Percentiles rank a stretch among this genome's conserved stretches.
phyloP scores from a whole-genome alignment of 2,329 filamentous ascomycete genomes.

The Phaeosphaeriaceae sp. region DNA sequence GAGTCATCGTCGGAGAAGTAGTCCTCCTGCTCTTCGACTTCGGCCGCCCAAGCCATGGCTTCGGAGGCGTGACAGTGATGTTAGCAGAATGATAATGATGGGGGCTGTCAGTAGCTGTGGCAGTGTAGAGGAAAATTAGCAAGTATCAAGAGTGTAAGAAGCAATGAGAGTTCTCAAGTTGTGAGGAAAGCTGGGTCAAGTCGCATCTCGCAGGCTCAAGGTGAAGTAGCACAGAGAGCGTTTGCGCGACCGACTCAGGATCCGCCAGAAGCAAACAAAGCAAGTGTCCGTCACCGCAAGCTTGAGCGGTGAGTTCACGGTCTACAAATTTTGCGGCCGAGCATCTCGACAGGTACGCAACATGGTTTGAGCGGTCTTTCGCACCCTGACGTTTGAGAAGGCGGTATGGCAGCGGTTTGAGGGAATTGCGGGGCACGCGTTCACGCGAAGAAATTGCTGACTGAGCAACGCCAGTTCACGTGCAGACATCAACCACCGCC shows the following conservation, averaged over 20 bases:
- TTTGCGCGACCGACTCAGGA: constrained; percentile 16
- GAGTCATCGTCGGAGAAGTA: constrained; percentile 19
- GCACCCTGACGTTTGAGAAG: neutral
- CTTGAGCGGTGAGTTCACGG: neutral
- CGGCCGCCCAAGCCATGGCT: constrained; percentile 27
- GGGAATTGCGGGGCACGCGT: constrained; percentile 25
- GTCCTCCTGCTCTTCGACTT: constrained; percentile 27
- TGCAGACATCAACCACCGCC: constrained; percentile 12
- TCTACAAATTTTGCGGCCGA: neutral
- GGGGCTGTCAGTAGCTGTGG: neutral
- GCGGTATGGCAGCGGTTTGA: neutral
- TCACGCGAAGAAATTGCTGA: constrained; percentile 20
- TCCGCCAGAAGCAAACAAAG: constrained; percentile 24
- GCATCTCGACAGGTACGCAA: neutral
- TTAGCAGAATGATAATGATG: neutral
- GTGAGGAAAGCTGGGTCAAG: constrained; percentile 1
- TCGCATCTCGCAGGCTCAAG: constrained; percentile 2
- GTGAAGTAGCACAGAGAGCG: constrained; percentile 11
- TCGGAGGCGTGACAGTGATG: neutral
- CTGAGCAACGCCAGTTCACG: constrained; percentile 37
- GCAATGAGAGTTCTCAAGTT: neutral
- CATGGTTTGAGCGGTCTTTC: neutral
- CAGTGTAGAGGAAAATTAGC: neutral
- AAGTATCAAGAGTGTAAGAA: neutral
- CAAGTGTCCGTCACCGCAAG: constrained; percentile 11